Base-by-base conservation (phyloP, 768 basidiomycete genomes). In the Tulasnella calospora region DNA sequence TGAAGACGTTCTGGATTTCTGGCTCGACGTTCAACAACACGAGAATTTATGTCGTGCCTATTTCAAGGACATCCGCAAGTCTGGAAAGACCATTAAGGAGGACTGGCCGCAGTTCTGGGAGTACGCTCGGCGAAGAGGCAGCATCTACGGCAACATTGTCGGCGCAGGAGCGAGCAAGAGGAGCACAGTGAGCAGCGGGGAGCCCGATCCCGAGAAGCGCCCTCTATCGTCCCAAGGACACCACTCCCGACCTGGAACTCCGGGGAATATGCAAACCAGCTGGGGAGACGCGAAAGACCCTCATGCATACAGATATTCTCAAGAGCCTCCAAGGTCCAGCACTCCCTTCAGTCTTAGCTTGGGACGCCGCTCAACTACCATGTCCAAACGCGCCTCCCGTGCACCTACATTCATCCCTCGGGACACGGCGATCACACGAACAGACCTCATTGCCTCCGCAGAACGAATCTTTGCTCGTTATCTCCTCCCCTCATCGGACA, bases 41-140 rank as follows among this genome's bases (percentile, higher is more conserved):
- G 98, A 99, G 86, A 98, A 98, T 83, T 90, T 99, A 44, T 99
- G 97, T 84, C 90, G 96, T 79, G 98, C 97, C 10, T 99, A 99
- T 85, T 99, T 99, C 90, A 98, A 98, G 87, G 98, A 99, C 84
- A 91, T 99, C 75, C 92, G 94, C 82, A 96, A 96, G 86, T 96
- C 96, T 0, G 96, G 96, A 3, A 90, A 93, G 36, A 90, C 92
- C 17, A 93, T 99, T 84, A 93, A 92, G 83, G 94, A 98, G 23
- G 98, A 98, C 84, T 99, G 98, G 98, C 98, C 98, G 7, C 94
- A 98, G 84, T 99, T 97, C 82, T 96, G 94, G 91, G 92, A 95
- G 80, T 94, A 95, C 83, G 98, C 98, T 17, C 90, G 95, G 71
- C 87, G 92, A 70, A 87, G 97, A 73, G 98, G 97, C 5, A 96